These are phyloP conservation scores for Leptographium radiaticola DNA, from an alignment of 2,329 filamentous ascomycete species.

Conservation along the genomic window DNA sequence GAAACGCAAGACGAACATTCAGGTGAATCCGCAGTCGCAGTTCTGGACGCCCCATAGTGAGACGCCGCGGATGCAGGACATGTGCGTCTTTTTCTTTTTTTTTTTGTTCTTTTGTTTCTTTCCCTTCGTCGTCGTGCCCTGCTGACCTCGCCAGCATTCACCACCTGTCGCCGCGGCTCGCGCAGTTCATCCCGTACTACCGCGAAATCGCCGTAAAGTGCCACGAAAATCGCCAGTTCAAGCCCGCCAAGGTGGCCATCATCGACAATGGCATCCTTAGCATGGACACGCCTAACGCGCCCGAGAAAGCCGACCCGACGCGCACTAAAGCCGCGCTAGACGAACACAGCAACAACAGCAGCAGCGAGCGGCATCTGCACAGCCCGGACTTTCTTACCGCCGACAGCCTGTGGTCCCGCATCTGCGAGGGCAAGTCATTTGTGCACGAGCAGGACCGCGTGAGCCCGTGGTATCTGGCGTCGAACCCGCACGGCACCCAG, in stretches of 20 bases:
- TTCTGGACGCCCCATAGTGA: neutral
- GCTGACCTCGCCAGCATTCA: neutral
- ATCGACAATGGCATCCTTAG: constrained; percentile 8
- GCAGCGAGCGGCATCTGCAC: neutral
- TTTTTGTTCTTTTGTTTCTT: neutral
- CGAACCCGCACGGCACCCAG: constrained; percentile 8
- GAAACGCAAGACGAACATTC: neutral
- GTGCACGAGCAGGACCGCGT: constrained; percentile 3
- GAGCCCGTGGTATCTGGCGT: constrained; percentile 5
- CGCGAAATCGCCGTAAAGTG: neutral
- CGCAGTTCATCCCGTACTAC: constrained; percentile 3
- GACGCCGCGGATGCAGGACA: neutral
- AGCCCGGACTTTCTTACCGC: neutral
- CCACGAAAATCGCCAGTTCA: neutral
- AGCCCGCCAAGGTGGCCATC: constrained; percentile 5
- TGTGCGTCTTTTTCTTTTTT: neutral
- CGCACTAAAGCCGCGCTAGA: neutral
- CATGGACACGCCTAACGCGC: neutral
- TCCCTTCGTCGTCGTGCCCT: neutral
- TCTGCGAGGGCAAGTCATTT: constrained; percentile 7
- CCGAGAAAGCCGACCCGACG: neutral
- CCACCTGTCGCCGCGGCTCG: constrained; percentile 1
- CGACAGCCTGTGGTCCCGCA: constrained; percentile 4
- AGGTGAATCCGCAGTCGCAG: neutral
- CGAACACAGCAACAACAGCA: neutral